These are phyloP conservation scores for Pichia sp. DNA, from an alignment of 1,139 yeast species.

Conservation along the genomic window DNA sequence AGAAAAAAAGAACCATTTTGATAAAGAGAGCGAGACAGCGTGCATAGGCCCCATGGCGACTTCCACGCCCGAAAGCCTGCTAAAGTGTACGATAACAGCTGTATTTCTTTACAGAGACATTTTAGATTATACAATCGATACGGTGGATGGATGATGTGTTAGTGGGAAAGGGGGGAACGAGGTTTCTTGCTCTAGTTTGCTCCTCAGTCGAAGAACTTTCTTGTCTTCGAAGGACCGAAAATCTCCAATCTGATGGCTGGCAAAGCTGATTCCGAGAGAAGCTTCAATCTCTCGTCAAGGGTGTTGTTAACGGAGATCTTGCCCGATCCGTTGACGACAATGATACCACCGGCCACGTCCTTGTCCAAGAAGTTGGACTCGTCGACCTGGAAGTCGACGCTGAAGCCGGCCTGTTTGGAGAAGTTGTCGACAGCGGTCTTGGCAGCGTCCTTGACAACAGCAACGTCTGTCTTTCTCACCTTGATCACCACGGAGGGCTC, in stretches of 20 bases:
- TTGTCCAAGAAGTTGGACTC: constrained; percentile 54
- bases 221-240: constrained; percentile 80
- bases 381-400: constrained; percentile 50
- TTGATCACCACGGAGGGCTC: constrained; percentile 62
- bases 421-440: constrained; percentile 61
- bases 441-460: constrained; percentile 58
- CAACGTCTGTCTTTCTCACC: constrained; percentile 67
- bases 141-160: constrained; percentile 6
- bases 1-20: not conserved
- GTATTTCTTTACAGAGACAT: not conserved
- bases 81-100: not conserved
- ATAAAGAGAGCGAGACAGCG: not conserved
- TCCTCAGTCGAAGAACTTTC: constrained; percentile 81
- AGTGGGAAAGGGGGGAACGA: not conserved
- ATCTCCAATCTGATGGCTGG: constrained; percentile 90
- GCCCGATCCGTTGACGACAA: constrained; percentile 65
- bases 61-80: not conserved
- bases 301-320: constrained; percentile 90
- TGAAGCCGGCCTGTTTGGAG: constrained; percentile 51
- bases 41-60: too few relatives aligned
- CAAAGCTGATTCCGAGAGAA: constrained; percentile 77
- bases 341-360: constrained; percentile 80
- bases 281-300: constrained; percentile 83
- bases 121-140: not conserved
- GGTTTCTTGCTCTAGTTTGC: not conserved